Evolutionary conservation across 1,284 basidiomycete species (phyloP), one percentile per base, ranked within the genome.

Genomic region (Cutaneotrichosporon spelunceum): DNA sequence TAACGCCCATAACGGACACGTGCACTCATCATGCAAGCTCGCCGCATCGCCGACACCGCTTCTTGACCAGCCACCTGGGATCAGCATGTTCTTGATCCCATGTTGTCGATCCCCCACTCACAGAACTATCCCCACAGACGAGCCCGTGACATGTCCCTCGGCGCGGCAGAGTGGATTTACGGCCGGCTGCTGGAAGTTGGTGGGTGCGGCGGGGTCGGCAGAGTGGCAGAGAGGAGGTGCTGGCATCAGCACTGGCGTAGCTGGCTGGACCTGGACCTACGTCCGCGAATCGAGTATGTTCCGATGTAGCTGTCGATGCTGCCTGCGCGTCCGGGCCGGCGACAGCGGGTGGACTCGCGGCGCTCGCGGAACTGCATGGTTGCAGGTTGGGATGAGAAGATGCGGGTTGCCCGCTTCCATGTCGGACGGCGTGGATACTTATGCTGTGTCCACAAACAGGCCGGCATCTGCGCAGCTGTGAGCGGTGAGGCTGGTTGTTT

Each of bases 161-260:
- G 45, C 23, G 4, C 45, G 45, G 45, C 45, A 48, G 23, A 11
- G 24, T 4, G 45, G 45, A 11, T 48, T 2, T 8, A 26, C 26
- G 5, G 45, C 23, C 14, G 45, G 45, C 45, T 48, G 45, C 23
- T 5, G 21, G 23, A 48, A 48, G 45, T 27, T 24, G 45, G 45
- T 3, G 4, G 45, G 45, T 3, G 45, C 45, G 45, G 45, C 45
- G 2, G 45, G 45, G 45, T 48, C 2, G 23, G 21, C 45, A 4
- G 45, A 48, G 45, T 48, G 45, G 45, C 45, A 48, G 21, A 48
- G 45, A 10, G 45, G 45, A 48, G 23, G 45, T 11, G 23, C 45
- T 48, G 45, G 13, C 2, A 24, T 48, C 14, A 27, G 45, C 11
- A 2, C 14, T 24, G 23, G 10, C 13, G 13, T 3, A 48, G 23